phyloP scores from a whole-genome alignment of 2,329 filamentous ascomycete genomes.

The Pseudofabraea citricarpa region DNA sequence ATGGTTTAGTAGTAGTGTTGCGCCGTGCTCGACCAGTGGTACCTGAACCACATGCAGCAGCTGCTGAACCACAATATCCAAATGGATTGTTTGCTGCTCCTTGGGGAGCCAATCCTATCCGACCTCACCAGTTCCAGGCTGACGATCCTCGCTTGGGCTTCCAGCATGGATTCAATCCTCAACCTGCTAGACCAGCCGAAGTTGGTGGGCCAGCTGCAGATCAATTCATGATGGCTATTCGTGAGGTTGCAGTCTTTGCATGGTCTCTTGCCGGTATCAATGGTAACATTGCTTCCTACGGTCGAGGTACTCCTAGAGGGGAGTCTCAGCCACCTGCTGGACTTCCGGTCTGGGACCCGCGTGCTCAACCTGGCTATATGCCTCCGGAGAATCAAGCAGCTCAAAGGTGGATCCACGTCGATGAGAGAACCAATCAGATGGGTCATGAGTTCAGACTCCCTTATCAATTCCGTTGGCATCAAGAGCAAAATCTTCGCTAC shows the following conservation, averaged over 20 bases:
- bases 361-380: slow-evolving; percentile 27
- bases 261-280: slow-evolving; percentile 82
- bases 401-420: slow-evolving; percentile 12
- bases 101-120: slow-evolving; percentile 67
- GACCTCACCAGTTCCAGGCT: slow-evolving; percentile 28
- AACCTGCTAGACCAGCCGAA: slow-evolving; percentile 36
- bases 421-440: slow-evolving; percentile 11
- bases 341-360: slow-evolving; percentile 54
- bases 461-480: slow-evolving; percentile 13
- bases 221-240: slow-evolving; percentile 73
- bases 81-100: slow-evolving; percentile 74
- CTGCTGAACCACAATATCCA: slow-evolving; percentile 37
- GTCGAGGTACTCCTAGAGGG: slow-evolving; percentile 56
- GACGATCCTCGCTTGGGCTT: slow-evolving; percentile 38
- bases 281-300: slow-evolving; percentile 62
- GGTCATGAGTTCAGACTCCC: slow-evolving; percentile 7
- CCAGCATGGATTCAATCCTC: slow-evolving; percentile 27
- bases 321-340: slow-evolving; percentile 58
- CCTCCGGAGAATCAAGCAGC: slow-evolving; percentile 33
- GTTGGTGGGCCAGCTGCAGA: slow-evolving; percentile 49
- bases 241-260: slow-evolving; percentile 82
- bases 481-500: slow-evolving; percentile 5
- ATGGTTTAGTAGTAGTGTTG: slow-evolving; percentile 78
- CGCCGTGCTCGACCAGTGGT: slow-evolving; percentile 69
- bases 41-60: slow-evolving; percentile 47